Base-by-base conservation (phyloP, 75 land plant genomes). In the Cunninghamia lanceolata region DNA sequence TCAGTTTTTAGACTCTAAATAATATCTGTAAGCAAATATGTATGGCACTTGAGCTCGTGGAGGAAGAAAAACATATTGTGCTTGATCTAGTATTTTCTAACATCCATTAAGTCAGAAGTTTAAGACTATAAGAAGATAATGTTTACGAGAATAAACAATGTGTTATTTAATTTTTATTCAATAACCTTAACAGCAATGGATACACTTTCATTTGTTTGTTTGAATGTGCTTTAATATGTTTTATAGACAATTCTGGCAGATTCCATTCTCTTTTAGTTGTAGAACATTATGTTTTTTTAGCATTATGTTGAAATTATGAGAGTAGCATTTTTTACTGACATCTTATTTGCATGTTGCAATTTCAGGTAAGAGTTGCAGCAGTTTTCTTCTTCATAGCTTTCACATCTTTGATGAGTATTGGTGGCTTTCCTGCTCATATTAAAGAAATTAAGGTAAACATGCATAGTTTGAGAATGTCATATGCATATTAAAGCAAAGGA, bases 311-410 rank as follows among this genome's bases (percentile, higher is more conserved):
- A 16, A 38, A 32, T 76, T 76, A 38, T 76, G 79, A 25, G 4
- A 35, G 39, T 43, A 79, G 43, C 39, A 42, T 43, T 79, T 42
- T 79, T 14, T 21, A 43, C 21, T 85, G 45, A 85, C 43, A 76
- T 70, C 19, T 56, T 86, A 28, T 56, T 28, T 34, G 32, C 28
- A 56, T 79, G 79, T 38, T 66, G 47, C 11, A 19, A 47, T 82
- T 93, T 88, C 94, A 95, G 97, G 91, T 88, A 14, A 91, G 96
- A 91, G 95, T 92, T 84, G 91, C 94, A 52, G 97, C 97, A 63
- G 47, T 94, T 11, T 96, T 94, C 84, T 87, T 86, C 35, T 95
- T 94, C 84, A 85, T 96, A 15, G 90, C 94, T 56, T 96, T 93
- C 76, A 71, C 92, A 32, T 92, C 91, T 84, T 84, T 96, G 75